These are phyloP conservation scores for Fraxinus cuspidata DNA, from an alignment of 257 asterid species.

Conservation along the genomic window DNA sequence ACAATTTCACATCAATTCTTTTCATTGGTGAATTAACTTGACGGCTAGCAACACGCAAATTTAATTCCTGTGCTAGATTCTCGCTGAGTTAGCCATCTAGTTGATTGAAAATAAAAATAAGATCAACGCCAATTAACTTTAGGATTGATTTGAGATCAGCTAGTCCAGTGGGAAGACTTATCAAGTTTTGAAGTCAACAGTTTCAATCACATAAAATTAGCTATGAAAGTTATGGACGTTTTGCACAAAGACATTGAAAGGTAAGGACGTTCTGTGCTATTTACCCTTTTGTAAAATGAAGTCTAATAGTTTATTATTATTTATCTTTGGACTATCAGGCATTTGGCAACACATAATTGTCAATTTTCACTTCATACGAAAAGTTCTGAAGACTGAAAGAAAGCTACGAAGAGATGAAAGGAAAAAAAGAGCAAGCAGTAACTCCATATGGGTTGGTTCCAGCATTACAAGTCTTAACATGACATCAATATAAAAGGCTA, in stretches of 20 bases:
- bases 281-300: neutral
- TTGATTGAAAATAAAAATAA: no score
- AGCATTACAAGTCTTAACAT: neutral
- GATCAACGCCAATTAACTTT: neutral
- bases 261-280: no score
- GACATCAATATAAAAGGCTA: constrained; percentile 14
- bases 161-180: neutral
- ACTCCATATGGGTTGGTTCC: neutral
- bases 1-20: neutral
- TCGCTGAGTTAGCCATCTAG: no score
- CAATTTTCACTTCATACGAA: neutral
- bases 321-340: constrained; percentile 9
- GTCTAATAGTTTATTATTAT: neutral
- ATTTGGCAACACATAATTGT: neutral
- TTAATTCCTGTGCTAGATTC: neutral
- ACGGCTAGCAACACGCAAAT: neutral
- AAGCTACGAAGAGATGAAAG: neutral
- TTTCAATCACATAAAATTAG: neutral
- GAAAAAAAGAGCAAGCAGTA: neutral
- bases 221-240: no score
- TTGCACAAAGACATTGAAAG: no score
- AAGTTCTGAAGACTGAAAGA: neutral
- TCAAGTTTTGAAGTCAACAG: neutral
- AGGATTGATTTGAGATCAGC: neutral
- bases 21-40: neutral